Evolutionary conservation across 1,284 basidiomycete genomes (phyloP), one percentile per base, ranked within the genome.

Genomic region (Cutaneotrichosporon sp.): DNA sequence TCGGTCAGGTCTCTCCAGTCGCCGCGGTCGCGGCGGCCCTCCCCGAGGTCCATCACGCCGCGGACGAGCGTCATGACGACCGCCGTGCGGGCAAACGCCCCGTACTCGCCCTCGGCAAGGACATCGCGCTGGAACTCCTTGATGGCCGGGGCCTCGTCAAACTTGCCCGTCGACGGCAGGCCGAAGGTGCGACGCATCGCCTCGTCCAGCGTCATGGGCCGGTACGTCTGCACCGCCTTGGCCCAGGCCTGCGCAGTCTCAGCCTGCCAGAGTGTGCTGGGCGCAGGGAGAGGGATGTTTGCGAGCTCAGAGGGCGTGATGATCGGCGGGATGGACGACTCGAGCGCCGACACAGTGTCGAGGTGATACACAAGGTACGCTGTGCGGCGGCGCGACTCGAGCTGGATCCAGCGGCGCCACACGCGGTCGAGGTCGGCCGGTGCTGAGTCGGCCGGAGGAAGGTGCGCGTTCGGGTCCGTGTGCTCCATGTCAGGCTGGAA

Each of bases 391-490:
- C 72, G 70, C 0, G 73, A 79, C 65, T 82, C 81, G 34, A 77
- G 73, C 51, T 74, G 72, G 34, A 81, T 77, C 81, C 81, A 82
- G 25, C 75, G 70, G 31, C 72, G 68, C 81, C 81, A 82, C 20
- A 68, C 66, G 6, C 65, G 54, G 42, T 80, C 74, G 34, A 81
- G 69, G 36, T 78, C 76, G 29, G 70, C 69, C 0, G 72, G 64
- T 18, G 74, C 73, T 53, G 63, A 72, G 5, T 70, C 72, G 33
- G 68, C 68, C 6, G 58, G 56, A 3, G 77, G 75, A 22, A 68
- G 53, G 10, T 62, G 36, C 38, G 75, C 71, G 9, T 50, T 62
- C 3, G 62, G 49, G 16, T 68, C 64, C 50, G 69, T 71, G 63
- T 78, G 78, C 47, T 80, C 79, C 27, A 74, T 67, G 22, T 74